Percentiles rank a stretch among this genome's conserved stretches.
These are phyloP conservation scores for Aureobasidium sp. DNA, from an alignment of 2,329 filamentous ascomycete species.

Conservation along the genomic window DNA sequence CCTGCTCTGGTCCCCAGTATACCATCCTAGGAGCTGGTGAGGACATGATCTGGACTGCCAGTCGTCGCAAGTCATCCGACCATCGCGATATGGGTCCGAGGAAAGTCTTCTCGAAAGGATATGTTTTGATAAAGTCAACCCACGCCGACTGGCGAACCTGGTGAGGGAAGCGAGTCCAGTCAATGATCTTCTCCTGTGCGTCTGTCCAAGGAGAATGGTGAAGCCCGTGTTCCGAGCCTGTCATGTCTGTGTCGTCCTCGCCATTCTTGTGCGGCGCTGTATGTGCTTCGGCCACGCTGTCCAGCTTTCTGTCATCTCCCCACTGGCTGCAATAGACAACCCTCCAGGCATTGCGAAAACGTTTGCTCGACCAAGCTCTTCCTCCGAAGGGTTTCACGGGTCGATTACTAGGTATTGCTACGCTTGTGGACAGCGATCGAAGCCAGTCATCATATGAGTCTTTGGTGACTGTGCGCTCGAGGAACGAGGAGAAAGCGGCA, in stretches of 20 bases:
- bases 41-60: constrained; percentile 24
- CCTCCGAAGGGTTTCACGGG: constrained; percentile 6
- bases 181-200: background rate
- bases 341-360: constrained; percentile 10
- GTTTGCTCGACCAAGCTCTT: constrained; percentile 13
- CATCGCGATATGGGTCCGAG: constrained; percentile 27
- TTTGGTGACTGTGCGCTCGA: background rate
- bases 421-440: background rate
- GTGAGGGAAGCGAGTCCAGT: constrained; percentile 5
- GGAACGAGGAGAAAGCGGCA: constrained; percentile 1
- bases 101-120: constrained; percentile 26
- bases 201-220: background rate
- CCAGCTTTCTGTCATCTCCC: background rate
- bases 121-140: constrained; percentile 21
- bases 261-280: background rate
- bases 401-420: background rate
- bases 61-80: constrained; percentile 22
- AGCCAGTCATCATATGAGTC: constrained; percentile 12
- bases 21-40: constrained; percentile 27
- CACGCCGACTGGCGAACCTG: background rate
- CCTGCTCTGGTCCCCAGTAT: constrained; percentile 26
- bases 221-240: background rate
- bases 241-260: background rate
- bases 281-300: background rate
- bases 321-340: constrained; percentile 6